Base-by-base conservation (phyloP, 2,329 filamentous ascomycete species). In the Neoascochyta sp. region DNA sequence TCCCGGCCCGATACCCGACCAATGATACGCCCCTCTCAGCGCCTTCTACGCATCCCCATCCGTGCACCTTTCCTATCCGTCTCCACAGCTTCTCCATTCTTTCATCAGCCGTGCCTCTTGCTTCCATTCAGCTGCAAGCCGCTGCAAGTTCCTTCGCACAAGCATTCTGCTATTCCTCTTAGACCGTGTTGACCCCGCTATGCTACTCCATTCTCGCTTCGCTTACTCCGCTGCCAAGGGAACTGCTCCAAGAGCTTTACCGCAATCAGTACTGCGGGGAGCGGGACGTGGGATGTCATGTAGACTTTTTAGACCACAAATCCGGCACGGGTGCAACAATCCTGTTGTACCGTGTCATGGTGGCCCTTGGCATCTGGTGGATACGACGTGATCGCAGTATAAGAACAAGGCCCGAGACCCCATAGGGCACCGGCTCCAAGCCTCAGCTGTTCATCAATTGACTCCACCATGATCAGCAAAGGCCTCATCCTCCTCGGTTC, bases 401-500 rank as follows among this genome's bases (percentile, higher is more conserved):
- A 19, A 18, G 17, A 29, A 12, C 12, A 10, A n/a, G 16, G 9
- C 9, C 9, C 11, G 17, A 33, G 23, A 19, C 14, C 16, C 29
- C 16, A 24, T 23, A n/a, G 7, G 10, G n/a, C 12, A 22, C n/a
- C n/a, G 19, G 23, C 14, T 13, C 24, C 26, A 6, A 12, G 18
- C 32, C 14, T 25, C 16, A 24, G 27, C 24, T 27, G 19, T 23
- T 16, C 11, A 34, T 23, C 27, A n/a, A 36, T 32, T 30, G 29
- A 27, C 21, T 24, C 26, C 38, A 54, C 29, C 33, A 55, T 53
- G 48, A 34, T 54, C 16, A 36, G 35, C 28, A 52, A 45, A 39
- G 43, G 28, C 16, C 40, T 50, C 20, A 22, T 55, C n/a, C 27
- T 51, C 22, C 39, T 55, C 15, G 47, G 45, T 15, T 35, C 41